Evolutionary conservation across 306 rosid species (phyloP).

Genomic region (Cucumis melo): DNA sequence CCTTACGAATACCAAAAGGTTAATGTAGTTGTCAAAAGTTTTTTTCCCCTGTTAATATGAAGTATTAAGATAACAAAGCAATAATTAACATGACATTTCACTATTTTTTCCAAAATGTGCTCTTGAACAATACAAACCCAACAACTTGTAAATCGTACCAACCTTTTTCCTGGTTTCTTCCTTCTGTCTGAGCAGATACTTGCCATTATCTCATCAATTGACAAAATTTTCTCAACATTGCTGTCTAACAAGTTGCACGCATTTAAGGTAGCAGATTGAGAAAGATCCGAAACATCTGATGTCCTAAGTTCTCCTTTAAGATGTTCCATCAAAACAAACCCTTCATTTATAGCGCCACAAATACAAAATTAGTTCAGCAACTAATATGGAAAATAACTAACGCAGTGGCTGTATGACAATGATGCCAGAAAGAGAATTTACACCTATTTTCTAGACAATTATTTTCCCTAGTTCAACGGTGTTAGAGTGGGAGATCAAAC

Average conservation of each 20-base stretch:
- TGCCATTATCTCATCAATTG: conserved; percentile 36
- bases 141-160: conserved; percentile 11
- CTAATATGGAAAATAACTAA: neutral
- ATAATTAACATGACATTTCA: neutral
- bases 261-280: conserved; percentile 19
- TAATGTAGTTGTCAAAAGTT: neutral
- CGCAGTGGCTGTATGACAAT: neutral
- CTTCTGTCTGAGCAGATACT: conserved; percentile 23
- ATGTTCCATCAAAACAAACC: conserved; percentile 47
- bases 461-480: no score
- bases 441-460: neutral
- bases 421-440: neutral
- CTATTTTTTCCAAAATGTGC: neutral
- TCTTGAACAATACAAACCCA: neutral
- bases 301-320: conserved; percentile 33
- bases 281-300: conserved; percentile 15
- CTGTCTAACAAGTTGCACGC: conserved; percentile 38
- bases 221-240: conserved; percentile 18
- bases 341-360: conserved; percentile 4
- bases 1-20: neutral
- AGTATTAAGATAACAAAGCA: neutral
- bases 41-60: no score
- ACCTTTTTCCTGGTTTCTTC: conserved; percentile 17
- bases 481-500: no score
- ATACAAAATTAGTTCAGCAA: neutral